phyloP scores from a whole-genome alignment of 106 monocot species.

The Acorus calamus region DNA sequence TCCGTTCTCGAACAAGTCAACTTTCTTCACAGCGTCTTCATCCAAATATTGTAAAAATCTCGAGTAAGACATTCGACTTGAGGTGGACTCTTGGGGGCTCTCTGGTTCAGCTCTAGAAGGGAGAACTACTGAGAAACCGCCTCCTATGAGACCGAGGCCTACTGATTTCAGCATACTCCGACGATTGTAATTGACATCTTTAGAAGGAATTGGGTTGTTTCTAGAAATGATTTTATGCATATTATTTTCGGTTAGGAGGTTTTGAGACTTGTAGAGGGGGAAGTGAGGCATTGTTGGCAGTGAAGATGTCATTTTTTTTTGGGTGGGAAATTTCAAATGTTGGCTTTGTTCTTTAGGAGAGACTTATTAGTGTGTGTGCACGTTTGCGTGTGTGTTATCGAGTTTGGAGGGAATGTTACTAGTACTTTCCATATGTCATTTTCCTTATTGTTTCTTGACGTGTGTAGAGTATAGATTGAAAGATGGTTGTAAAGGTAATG shows the following conservation, averaged over 20 bases:
- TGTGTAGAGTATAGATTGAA: too few relatives aligned
- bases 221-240: constrained; percentile 2
- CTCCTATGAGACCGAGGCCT: neutral
- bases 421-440: constrained; percentile 22
- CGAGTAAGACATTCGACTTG: neutral
- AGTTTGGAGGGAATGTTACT: constrained; percentile 30
- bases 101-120: neutral
- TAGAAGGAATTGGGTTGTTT: constrained; percentile 3
- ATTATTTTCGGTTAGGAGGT: constrained; percentile 18
- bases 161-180: constrained; percentile 16
- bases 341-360: neutral
- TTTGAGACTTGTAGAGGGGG: constrained; percentile 23
- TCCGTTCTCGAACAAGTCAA: neutral
- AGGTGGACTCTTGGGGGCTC: neutral
- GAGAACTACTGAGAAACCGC: neutral
- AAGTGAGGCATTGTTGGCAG: constrained; percentile 22
- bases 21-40: neutral
- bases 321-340: neutral
- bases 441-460: too few relatives aligned
- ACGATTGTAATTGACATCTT: constrained; percentile 15
- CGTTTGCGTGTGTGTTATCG: neutral
- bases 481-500: too few relatives aligned
- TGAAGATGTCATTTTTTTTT: constrained; percentile 20
- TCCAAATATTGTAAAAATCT: neutral
- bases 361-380: neutral